A percentile compares a stretch with the other conserved stretches of the same genome.
Evolutionary conservation across 2,329 filamentous ascomycete genomes (phyloP).

Genomic region (Mollisiaceae sp.): DNA sequence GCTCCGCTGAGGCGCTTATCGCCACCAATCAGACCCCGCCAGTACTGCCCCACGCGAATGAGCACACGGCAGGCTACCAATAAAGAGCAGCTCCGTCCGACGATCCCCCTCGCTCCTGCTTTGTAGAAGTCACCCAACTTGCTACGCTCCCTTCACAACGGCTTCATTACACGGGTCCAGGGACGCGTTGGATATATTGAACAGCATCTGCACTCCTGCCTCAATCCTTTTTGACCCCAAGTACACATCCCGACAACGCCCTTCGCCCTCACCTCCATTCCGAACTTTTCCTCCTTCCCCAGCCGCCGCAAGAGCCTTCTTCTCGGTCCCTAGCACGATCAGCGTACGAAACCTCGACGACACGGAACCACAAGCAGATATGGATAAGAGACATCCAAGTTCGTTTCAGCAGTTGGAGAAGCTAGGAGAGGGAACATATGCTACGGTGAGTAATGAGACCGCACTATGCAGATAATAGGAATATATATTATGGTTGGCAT

Average conservation of each 20-base stretch:
- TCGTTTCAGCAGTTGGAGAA: conserved; percentile 99
- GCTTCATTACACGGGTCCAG: conserved; percentile 41
- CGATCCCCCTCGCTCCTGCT: conserved; percentile 19
- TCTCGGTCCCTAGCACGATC: conserved; percentile 41
- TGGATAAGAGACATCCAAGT: conserved; percentile 88
- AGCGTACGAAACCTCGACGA: conserved; percentile 41
- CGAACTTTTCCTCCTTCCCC: conserved; percentile 42
- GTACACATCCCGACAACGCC: conserved; percentile 44
- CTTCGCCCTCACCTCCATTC: conserved; percentile 34
- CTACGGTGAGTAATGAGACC: conserved; percentile 67
- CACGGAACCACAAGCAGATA: conserved; percentile 47
- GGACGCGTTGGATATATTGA: conserved; percentile 40
- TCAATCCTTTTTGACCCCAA: conserved; percentile 48
- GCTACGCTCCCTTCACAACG: conserved; percentile 35
- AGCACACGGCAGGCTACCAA: not conserved
- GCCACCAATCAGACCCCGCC: conserved; percentile 9
- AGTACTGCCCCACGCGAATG: conserved; percentile 8
- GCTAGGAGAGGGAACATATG: conserved; percentile 98
- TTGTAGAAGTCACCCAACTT: conserved; percentile 24
- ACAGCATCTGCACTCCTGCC: conserved; percentile 45
- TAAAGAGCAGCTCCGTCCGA: conserved; percentile 7
- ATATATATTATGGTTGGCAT: not conserved
- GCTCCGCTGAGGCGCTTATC: conserved; percentile 6
- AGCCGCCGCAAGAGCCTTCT: conserved; percentile 29
- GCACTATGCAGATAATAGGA: not conserved